Conservation (phyloP, 2,329 filamentous ascomycete genomes). For the Colletotrichum aenigma region DNA sequence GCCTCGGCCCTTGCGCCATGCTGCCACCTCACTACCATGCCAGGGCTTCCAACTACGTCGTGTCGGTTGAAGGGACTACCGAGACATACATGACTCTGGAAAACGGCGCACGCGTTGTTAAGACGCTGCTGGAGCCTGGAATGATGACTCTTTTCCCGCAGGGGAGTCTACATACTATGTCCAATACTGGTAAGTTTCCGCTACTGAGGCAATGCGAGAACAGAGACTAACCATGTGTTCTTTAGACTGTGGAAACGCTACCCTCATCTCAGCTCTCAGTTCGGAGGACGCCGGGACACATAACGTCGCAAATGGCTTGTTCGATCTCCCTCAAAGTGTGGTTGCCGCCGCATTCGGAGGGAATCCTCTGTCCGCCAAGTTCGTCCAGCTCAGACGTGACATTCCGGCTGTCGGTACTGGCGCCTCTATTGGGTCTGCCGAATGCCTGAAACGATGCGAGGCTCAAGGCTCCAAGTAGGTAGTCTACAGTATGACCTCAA, state of each 20-base stretch:
- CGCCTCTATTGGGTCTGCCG: conserved; percentile 17
- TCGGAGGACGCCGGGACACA: conserved; percentile 53
- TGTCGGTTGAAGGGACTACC: conserved; percentile 50
- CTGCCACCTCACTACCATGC: conserved; percentile 55
- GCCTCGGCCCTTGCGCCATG: conserved; percentile 56
- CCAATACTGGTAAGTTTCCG: conserved; percentile 46
- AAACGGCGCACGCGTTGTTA: conserved; percentile 50
- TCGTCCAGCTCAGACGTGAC: conserved; percentile 10
- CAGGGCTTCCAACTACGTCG: conserved; percentile 52
- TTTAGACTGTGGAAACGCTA: conserved; percentile 50
- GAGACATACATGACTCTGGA: conserved; percentile 56
- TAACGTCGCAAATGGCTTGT: conserved; percentile 49
- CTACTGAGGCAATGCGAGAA: too few relatives aligned
- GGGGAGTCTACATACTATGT: conserved; percentile 53
- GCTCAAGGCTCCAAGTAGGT: background rate
- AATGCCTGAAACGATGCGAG: conserved; percentile 18
- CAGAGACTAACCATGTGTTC: background rate
- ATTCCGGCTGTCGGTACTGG: conserved; percentile 24
- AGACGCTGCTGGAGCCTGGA: conserved; percentile 42
- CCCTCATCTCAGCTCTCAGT: conserved; percentile 52
- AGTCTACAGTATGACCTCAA: background rate
- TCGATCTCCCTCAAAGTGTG: conserved; percentile 42
- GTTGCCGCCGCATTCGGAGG: conserved; percentile 46
- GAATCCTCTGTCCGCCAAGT: conserved; percentile 25
- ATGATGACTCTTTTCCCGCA: conserved; percentile 55